These are phyloP conservation scores for Eucalyptus dawsonii DNA, from an alignment of 345 rosid genomes.

Conservation along the genomic window DNA sequence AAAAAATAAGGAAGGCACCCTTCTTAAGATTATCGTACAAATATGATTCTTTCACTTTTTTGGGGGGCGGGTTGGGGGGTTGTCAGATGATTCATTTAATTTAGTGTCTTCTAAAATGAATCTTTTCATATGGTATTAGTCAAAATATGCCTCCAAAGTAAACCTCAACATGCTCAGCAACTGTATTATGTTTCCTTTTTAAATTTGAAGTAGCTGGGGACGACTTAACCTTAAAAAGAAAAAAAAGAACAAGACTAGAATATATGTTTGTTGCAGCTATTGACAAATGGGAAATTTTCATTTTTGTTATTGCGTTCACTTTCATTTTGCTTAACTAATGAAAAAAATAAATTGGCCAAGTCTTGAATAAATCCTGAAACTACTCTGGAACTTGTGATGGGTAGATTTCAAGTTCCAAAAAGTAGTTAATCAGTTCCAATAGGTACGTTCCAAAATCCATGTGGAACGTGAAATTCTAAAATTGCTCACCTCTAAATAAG, in stretches of 20 bases:
- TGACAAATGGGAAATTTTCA: not conserved
- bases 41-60: not conserved
- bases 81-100: not conserved
- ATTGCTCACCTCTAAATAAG: not conserved
- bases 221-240: not conserved
- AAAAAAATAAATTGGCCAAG: fast-evolving
- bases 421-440: fast-evolving
- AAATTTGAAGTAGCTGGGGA: not conserved
- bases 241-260: not conserved
- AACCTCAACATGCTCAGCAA: not conserved
- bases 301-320: too few relatives aligned
- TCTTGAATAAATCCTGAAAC: not conserved
- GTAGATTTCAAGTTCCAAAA: too few relatives aligned
- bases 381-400: not conserved
- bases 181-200: not conserved
- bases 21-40: not conserved
- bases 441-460: too few relatives aligned
- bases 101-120: not conserved
- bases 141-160: not conserved
- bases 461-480: too few relatives aligned
- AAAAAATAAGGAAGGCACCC: not conserved
- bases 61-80: too few relatives aligned
- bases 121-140: not conserved
- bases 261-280: not conserved
- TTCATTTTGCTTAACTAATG: not conserved